These are phyloP conservation scores for Colletotrichum truncatum DNA, from an alignment of 2,329 filamentous ascomycete species.

Conservation along the genomic window DNA sequence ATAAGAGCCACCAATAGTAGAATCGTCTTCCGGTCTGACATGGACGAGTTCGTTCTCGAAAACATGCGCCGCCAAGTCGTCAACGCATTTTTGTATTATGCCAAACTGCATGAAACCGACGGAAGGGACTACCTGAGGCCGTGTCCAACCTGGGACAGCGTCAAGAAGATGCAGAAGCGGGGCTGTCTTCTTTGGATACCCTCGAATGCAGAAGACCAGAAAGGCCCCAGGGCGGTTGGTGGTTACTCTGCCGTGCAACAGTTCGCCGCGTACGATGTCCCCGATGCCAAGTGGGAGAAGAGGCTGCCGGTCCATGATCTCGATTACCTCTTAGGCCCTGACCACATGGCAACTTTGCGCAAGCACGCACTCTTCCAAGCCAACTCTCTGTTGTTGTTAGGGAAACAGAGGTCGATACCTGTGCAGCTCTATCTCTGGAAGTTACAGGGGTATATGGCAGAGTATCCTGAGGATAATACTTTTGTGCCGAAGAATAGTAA, in stretches of 20 bases:
- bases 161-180: slow-evolving; percentile 47
- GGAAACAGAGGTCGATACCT: slow-evolving; percentile 44
- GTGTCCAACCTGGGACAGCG: slow-evolving; percentile 54
- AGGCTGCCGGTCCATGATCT: slow-evolving; percentile 64
- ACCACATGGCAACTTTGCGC: slow-evolving; percentile 50
- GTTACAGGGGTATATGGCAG: slow-evolving; percentile 62
- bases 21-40: slow-evolving; percentile 61
- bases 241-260: not conserved
- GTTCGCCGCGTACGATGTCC: slow-evolving; percentile 45
- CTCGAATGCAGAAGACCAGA: not conserved
- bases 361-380: slow-evolving; percentile 20
- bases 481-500: not conserved
- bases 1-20: slow-evolving; percentile 14
- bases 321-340: slow-evolving; percentile 56
- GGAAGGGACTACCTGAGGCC: slow-evolving; percentile 51
- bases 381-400: slow-evolving; percentile 51
- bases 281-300: slow-evolving; percentile 40
- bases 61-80: slow-evolving; percentile 58
- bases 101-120: slow-evolving; percentile 37
- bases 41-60: slow-evolving; percentile 61
- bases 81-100: slow-evolving; percentile 54
- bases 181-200: slow-evolving; percentile 56
- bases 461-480: not conserved
- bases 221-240: not conserved
- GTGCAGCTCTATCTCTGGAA: slow-evolving; percentile 65